These are phyloP conservation scores for Periconia digitata DNA, from an alignment of 2,329 filamentous ascomycete genomes.

Conservation along the genomic window DNA sequence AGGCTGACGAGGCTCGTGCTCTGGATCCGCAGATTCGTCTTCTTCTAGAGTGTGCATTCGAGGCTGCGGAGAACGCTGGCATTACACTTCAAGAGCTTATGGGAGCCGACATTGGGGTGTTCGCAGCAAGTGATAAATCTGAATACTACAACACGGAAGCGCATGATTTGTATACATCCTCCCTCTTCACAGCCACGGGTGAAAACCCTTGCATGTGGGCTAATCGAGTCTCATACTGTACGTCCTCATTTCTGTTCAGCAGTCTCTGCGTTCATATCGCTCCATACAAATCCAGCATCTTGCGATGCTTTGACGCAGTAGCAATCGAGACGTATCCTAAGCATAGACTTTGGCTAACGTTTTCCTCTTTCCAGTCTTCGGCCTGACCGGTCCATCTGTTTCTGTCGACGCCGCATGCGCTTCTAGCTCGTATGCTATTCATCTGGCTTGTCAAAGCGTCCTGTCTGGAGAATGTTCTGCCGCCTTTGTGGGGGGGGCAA, in stretches of 20 bases:
- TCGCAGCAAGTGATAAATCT: background rate
- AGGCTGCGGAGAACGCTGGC: conserved; percentile 40
- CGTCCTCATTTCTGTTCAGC: no score
- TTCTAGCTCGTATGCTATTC: conserved; percentile 28
- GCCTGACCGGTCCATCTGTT: conserved; percentile 30
- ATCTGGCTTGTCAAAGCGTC: conserved; percentile 31
- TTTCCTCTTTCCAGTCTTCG: no score
- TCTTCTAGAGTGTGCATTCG: conserved; percentile 23
- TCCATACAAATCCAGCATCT: no score
- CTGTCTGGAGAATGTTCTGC: conserved; percentile 26
- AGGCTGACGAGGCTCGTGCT: conserved; percentile 8
- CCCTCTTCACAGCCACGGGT: background rate
- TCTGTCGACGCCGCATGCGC: conserved; percentile 39
- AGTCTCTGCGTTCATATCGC: no score
- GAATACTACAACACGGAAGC: background rate
- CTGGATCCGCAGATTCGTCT: conserved; percentile 26
- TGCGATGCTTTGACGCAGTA: no score
- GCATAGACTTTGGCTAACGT: no score
- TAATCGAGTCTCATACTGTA: conserved; percentile 4
- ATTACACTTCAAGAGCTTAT: conserved; percentile 15
- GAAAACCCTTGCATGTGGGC: conserved; percentile 5
- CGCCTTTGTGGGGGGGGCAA: conserved; percentile 29
- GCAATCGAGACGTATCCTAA: no score
- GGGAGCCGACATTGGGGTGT: background rate
- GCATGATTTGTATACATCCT: background rate